A percentile compares a stretch with the other conserved stretches of the same genome.
Conservation (phyloP, 2,329 filamentous ascomycete species). For the Stylonectria norvegica region DNA sequence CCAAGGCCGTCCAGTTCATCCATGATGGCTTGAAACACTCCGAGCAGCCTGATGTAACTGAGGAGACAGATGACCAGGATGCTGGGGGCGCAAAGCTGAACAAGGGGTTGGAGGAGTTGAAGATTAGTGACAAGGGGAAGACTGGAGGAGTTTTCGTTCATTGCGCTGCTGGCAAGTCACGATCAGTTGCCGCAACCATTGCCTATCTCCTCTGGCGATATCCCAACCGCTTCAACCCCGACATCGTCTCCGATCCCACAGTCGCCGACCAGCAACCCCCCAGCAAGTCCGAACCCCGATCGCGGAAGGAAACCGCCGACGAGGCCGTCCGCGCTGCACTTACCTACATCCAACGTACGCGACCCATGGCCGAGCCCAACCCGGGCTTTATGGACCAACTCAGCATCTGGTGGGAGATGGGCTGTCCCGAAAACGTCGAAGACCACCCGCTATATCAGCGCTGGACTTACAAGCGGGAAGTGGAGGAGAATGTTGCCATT, state of each 20-base stretch:
- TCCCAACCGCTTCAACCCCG: conserved; percentile 48
- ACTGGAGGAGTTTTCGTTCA: conserved; percentile 52
- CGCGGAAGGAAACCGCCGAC: conserved; percentile 35
- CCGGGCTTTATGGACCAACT: conserved; percentile 88
- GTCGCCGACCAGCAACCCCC: conserved; percentile 8
- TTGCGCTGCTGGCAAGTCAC: conserved; percentile 95
- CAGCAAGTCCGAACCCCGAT: conserved; percentile 15
- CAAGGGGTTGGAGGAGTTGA: conserved; percentile 17
- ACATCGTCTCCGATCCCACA: conserved; percentile 28
- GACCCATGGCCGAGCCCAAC: conserved; percentile 84
- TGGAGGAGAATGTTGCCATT: conserved; percentile 59
- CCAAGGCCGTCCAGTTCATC: conserved; percentile 78
- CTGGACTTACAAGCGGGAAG: conserved; percentile 55
- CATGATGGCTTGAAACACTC: conserved; percentile 59
- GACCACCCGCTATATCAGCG: conserved; percentile 75
- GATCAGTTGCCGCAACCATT: conserved; percentile 78
- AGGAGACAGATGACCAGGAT: conserved; percentile 10
- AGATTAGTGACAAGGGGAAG: conserved; percentile 14
- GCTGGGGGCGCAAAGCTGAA: conserved; percentile 20
- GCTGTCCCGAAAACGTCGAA: conserved; percentile 65
- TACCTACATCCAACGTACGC: conserved; percentile 62
- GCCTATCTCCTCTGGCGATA: conserved; percentile 78
- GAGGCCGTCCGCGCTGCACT: conserved; percentile 61
- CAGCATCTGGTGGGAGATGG: conserved; percentile 82
- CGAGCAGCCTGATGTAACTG: conserved; percentile 7